Evolutionary conservation across 2,329 filamentous ascomycete species (phyloP).

Genomic region (Teratosphaeria gauchensis): DNA sequence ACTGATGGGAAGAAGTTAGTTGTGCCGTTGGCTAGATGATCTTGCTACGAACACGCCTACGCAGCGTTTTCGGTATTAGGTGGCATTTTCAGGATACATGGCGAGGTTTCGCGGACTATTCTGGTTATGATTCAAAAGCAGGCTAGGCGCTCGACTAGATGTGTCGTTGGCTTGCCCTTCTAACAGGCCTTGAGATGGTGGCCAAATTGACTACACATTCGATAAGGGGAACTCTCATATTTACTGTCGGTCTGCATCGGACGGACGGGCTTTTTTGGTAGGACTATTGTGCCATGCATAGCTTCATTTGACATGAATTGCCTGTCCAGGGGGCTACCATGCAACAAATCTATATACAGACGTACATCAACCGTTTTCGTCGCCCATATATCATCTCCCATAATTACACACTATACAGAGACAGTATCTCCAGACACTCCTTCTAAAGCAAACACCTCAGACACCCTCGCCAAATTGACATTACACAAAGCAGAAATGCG

Average conservation of each 20-base stretch:
- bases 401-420: neutral
- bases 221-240: too few relatives aligned
- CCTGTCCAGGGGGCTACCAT: too few relatives aligned
- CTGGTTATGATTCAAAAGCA: neutral
- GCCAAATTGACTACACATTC: too few relatives aligned
- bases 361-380: neutral
- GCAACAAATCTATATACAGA: neutral
- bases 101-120: neutral
- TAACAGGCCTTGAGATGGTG: too few relatives aligned
- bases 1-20: conserved; percentile 3
- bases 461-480: neutral
- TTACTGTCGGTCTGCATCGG: too few relatives aligned
- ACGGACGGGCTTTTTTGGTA: neutral
- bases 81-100: neutral
- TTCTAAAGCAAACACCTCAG: neutral
- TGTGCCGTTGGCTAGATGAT: neutral
- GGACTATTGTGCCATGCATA: neutral
- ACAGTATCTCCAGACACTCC: neutral
- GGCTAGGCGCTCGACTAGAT: neutral
- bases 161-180: neutral
- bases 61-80: neutral
- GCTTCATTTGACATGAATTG: neutral
- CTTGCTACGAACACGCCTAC: neutral
- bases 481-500: neutral
- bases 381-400: neutral